phyloP scores from a whole-genome alignment of 352 stramenopile genomes.

The Globisporangium camurandrum region DNA sequence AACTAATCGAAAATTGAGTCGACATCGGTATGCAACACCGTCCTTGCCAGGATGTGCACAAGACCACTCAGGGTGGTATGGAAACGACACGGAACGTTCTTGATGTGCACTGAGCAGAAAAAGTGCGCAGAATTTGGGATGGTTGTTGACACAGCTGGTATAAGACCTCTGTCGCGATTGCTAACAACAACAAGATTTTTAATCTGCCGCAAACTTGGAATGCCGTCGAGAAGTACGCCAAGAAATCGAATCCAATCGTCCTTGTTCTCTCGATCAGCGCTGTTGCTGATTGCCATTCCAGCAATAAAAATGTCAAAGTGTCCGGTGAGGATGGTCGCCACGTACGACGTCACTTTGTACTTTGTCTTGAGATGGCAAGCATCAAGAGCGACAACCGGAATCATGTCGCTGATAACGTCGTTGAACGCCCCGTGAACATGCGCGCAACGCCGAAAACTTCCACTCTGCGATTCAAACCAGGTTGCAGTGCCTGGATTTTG shows the following conservation, averaged over 20 bases:
- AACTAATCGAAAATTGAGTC: background rate
- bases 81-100: background rate
- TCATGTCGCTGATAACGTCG: background rate
- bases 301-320: background rate
- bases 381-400: background rate
- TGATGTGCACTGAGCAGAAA: slow-evolving; percentile 1
- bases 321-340: background rate
- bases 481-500: no score
- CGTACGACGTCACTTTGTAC: background rate
- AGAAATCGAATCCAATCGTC: background rate
- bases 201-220: background rate
- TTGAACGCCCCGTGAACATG: background rate
- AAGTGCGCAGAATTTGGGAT: background rate
- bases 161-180: background rate
- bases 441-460: background rate
- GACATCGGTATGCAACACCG: background rate
- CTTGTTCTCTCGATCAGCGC: background rate
- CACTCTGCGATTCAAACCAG: background rate
- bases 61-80: background rate
- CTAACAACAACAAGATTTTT: background rate
- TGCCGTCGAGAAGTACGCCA: background rate
- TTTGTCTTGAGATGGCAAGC: background rate
- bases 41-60: background rate
- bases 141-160: background rate
- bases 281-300: background rate